Percentiles rank a stretch among this genome's conserved stretches.
These are phyloP conservation scores for Pyricularia sp. DNA, from an alignment of 2,329 filamentous ascomycete genomes.

Conservation along the genomic window DNA sequence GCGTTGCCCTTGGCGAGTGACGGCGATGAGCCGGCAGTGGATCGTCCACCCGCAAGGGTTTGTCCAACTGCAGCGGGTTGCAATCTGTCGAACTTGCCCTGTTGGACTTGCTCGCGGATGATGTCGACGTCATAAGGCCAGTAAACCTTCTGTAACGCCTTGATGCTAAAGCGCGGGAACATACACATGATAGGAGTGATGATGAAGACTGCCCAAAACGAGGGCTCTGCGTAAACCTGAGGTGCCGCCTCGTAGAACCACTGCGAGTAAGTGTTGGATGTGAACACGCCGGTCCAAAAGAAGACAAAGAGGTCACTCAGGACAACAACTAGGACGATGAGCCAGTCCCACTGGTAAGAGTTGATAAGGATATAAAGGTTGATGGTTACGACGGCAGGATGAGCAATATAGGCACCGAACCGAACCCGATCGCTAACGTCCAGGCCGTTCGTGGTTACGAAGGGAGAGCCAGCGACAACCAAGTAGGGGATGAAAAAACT, in stretches of 20 bases:
- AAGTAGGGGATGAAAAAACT: conserved; percentile 89
- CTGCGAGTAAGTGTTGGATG: conserved; percentile 31
- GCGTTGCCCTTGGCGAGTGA: conserved; percentile 42
- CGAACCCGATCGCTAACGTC: conserved; percentile 67
- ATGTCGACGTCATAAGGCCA: conserved; percentile 90
- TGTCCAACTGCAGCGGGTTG: conserved; percentile 24
- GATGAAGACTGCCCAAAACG: conserved; percentile 77
- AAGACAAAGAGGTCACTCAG: conserved; percentile 82
- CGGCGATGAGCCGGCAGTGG: conserved; percentile 47
- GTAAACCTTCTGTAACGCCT: conserved; percentile 85
- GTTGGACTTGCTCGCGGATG: conserved; percentile 77
- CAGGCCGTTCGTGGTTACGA: conserved; percentile 58
- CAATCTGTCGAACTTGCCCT: conserved; percentile 54
- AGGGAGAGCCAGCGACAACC: conserved; percentile 55
- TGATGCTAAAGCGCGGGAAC: conserved; percentile 75
- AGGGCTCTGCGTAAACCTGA: conserved; percentile 67
- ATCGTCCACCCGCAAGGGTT: conserved; percentile 21
- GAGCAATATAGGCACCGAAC: conserved; percentile 78
- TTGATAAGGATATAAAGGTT: conserved; percentile 94
- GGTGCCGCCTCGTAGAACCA: conserved; percentile 63
- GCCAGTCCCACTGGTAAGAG: conserved; percentile 96
- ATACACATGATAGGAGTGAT: conserved; percentile 72
- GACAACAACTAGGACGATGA: conserved; percentile 69
- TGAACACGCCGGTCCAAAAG: conserved; percentile 90
- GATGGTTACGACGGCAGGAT: conserved; percentile 73